A percentile compares a stretch with the other conserved stretches of the same genome.
Conservation (phyloP, 2,329 filamentous ascomycete species). For the Epichloe festucae region DNA sequence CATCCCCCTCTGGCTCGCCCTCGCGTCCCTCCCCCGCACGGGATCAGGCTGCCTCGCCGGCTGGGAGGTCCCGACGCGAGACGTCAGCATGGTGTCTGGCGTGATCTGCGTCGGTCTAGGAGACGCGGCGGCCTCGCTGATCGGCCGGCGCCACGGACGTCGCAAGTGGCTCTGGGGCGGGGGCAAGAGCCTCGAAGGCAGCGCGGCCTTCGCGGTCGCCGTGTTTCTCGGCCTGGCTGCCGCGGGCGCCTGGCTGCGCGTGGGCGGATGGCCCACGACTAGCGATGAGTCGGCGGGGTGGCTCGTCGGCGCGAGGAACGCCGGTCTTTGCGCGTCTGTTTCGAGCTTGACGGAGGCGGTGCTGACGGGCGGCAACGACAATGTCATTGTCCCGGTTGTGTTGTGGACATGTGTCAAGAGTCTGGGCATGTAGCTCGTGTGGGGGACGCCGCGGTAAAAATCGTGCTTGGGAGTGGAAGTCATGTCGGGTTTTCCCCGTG, state of each 20-base stretch:
- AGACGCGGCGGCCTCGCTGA: conserved; percentile 81
- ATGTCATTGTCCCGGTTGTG: conserved; percentile 88
- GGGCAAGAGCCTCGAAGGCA: conserved; percentile 88
- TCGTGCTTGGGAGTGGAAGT: too few relatives aligned
- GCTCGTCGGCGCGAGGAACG: conserved; percentile 43
- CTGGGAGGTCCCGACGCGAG: conserved; percentile 64
- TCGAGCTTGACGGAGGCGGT: conserved; percentile 92
- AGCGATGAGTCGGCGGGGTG: conserved; percentile 25
- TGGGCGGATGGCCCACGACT: conserved; percentile 60
- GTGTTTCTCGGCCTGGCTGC: conserved; percentile 62
- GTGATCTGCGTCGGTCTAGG: conserved; percentile 92
- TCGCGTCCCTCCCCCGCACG: conserved; percentile 54
- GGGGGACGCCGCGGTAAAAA: too few relatives aligned
- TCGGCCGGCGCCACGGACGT: conserved; percentile 74
- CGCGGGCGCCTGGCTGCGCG: conserved; percentile 59
- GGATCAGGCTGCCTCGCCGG: conserved; percentile 45
- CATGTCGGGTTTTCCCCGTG: too few relatives aligned
- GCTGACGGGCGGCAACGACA: conserved; percentile 93
- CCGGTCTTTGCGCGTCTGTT: conserved; percentile 57
- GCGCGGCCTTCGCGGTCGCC: conserved; percentile 65
- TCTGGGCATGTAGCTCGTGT: conserved; percentile 37
- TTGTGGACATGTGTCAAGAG: conserved; percentile 87
- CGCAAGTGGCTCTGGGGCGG: conserved; percentile 95
- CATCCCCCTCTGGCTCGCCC: conserved; percentile 80
- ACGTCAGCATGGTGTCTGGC: conserved; percentile 82